Base-by-base conservation (phyloP, 257 asterid genomes). In the Osmanthus fragrans region DNA sequence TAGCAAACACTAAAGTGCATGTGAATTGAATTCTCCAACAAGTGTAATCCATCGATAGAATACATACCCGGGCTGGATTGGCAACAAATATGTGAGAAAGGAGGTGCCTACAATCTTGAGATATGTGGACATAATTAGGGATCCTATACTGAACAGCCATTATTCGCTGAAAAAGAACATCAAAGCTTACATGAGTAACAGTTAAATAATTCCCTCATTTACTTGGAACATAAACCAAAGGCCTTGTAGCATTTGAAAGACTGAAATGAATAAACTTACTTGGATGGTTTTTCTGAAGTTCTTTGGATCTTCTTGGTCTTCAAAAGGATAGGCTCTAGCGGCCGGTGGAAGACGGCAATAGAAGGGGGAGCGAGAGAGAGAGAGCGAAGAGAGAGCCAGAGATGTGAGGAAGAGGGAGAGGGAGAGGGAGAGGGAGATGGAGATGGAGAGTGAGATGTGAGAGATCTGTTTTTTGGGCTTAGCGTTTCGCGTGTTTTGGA, bases 281-380 rank as follows among this genome's bases (percentile, higher is more conserved):
- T 85, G 90, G 79, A 95, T 95, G 76, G 97, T 93, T 83, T 93
- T 49, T 23, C 60, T 49, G 19, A 49, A 49, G 60, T 49, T 49
- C 60, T 49, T 49, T 18, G 60, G 60, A 49, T 49, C 60, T 4
- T 49, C 60, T 49, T 49, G 60, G 60, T 49, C 60, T 49, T 49
- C 60, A 49, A 49, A 49, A 49, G 21, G 60, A 19, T 49, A 19
- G 21, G 60, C 60, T 19, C 60, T n/a, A n/a, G n/a, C n/a, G n/a
- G n/a, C n/a, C n/a, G n/a, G n/a, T n/a, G n/a, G n/a, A n/a, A n/a
- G n/a, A n/a, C n/a, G n/a, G n/a, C n/a, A n/a, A n/a, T n/a, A n/a
- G n/a, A n/a, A n/a, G n/a, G n/a, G n/a, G n/a, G n/a, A n/a, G n/a
- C n/a, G n/a, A n/a, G n/a, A n/a, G n/a, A n/a, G n/a, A n/a, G n/a